Conservation (phyloP, 306 rosid species). For the Vicia villosa region DNA sequence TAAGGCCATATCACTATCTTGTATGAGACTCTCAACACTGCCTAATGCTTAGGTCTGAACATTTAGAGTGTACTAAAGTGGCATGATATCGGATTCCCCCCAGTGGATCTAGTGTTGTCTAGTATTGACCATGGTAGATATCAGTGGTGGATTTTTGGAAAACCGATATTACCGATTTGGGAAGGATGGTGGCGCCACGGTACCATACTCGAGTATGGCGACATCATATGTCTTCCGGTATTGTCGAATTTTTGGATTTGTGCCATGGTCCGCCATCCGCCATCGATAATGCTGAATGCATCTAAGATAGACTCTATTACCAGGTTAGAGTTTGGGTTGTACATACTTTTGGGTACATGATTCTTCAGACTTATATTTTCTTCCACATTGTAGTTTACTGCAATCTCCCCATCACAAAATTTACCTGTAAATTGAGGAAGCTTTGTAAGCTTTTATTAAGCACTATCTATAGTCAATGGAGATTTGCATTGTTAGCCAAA, state of each 20-base stretch:
- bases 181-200: too few species aligned
- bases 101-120: too few species aligned
- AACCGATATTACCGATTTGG: too few species aligned
- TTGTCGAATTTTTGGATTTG: too few species aligned
- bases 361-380: not conserved
- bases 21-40: not conserved
- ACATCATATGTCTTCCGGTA: too few species aligned
- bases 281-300: not conserved
- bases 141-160: too few species aligned
- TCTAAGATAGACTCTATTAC: not conserved
- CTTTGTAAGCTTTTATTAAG: not conserved
- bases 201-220: too few species aligned
- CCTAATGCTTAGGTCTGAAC: not conserved
- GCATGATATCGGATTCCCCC: not conserved
- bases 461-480: not conserved
- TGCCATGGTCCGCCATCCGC: too few species aligned
- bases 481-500: constrained; percentile 17
- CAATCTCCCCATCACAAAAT: not conserved
- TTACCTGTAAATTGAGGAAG: not conserved
- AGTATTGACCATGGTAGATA: too few species aligned
- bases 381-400: not conserved
- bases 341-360: not conserved
- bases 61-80: not conserved
- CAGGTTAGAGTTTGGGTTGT: not conserved
- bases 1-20: not conserved